Conservation (phyloP, 2,329 filamentous ascomycete genomes). For the Verticillium dahliae region DNA sequence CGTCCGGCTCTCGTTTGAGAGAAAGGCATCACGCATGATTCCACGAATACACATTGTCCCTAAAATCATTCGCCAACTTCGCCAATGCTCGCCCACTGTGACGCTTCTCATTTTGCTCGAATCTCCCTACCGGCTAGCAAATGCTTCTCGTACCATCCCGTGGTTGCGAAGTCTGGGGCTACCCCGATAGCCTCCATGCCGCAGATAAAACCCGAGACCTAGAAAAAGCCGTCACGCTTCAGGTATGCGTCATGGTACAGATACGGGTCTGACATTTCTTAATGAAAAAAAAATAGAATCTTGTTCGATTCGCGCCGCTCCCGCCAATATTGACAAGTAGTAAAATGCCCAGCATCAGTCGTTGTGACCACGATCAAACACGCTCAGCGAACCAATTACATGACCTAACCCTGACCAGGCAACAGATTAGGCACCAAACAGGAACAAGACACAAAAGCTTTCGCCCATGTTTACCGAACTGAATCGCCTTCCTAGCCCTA, state of each 20-base stretch:
- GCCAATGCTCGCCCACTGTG: not conserved
- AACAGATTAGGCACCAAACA: too few relatives aligned
- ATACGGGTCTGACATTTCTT: slow-evolving; percentile 56
- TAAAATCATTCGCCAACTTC: not conserved
- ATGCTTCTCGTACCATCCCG: slow-evolving; percentile 43
- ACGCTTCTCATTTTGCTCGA: not conserved
- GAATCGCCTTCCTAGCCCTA: not conserved
- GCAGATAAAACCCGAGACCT: slow-evolving; percentile 49
- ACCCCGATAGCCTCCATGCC: slow-evolving; percentile 51
- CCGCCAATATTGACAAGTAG: too few relatives aligned
- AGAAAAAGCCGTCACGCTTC: slow-evolving; percentile 54
- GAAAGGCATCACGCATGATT: slow-evolving; percentile 13
- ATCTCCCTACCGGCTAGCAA: slow-evolving; percentile 40
- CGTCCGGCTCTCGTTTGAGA: slow-evolving; percentile 30
- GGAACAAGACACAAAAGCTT: too few relatives aligned
- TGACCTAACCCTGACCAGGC: too few relatives aligned
- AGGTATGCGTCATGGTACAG: slow-evolving; percentile 55
- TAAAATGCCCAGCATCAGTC: too few relatives aligned
- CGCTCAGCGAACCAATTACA: too few relatives aligned
- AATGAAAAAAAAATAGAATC: not conserved
- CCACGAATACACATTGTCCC: slow-evolving; percentile 12
- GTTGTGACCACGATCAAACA: too few relatives aligned
- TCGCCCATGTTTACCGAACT: not conserved
- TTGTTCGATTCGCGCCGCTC: too few relatives aligned
- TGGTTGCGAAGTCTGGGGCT: slow-evolving; percentile 50